These are phyloP conservation scores for Graphiopsis chlorocephala DNA, from an alignment of 2,329 filamentous ascomycete genomes.

Conservation along the genomic window DNA sequence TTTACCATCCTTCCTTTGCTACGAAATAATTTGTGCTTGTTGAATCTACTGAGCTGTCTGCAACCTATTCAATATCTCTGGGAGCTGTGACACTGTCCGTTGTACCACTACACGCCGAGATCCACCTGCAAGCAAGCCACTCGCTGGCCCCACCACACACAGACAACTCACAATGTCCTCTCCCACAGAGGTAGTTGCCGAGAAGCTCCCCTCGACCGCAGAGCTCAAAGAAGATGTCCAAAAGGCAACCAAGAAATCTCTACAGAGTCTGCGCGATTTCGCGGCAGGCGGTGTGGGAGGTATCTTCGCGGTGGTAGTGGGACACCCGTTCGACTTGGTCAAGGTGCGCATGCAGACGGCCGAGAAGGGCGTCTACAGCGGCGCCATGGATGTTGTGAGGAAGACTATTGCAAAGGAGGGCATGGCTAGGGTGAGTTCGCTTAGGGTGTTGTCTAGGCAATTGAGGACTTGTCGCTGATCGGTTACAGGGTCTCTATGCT, in stretches of 20 bases:
- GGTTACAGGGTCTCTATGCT: conserved; percentile 76
- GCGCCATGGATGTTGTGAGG: conserved; percentile 85
- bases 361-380: conserved; percentile 85
- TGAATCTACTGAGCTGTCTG: not conserved
- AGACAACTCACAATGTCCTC: conserved; percentile 2
- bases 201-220: conserved; percentile 36
- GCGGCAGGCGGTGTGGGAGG: conserved; percentile 90
- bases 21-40: not conserved
- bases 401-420: conserved; percentile 88
- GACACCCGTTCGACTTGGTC: conserved; percentile 95
- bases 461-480: not conserved
- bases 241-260: conserved; percentile 51
- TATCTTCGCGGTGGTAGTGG: conserved; percentile 85
- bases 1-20: not conserved
- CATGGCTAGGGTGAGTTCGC: conserved; percentile 52
- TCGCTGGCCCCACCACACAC: not conserved
- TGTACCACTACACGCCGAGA: not conserved
- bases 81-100: not conserved
- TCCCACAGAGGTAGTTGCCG: not conserved
- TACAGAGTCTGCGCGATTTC: conserved; percentile 73
- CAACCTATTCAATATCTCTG: not conserved
- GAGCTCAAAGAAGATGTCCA: conserved; percentile 54
- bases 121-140: not conserved
- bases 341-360: conserved; percentile 97
- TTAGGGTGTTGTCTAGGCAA: too few relatives aligned